Base-by-base conservation (phyloP, 1,284 basidiomycete genomes). In the Fomes fomentarius region DNA sequence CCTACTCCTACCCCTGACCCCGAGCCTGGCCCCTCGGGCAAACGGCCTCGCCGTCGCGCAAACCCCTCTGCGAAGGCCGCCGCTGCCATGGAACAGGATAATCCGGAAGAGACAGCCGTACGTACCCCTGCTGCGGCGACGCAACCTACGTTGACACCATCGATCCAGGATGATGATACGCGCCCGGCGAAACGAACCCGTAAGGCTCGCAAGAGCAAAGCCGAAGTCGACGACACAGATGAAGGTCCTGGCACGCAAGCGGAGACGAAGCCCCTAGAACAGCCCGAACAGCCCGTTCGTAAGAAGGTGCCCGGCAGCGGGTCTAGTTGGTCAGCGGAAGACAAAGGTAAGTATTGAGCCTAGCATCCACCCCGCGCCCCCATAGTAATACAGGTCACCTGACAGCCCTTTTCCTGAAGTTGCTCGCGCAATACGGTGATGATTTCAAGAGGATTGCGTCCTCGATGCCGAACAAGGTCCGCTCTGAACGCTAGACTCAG, bases 381-480 rank as follows among this genome's bases (percentile, higher is more conserved):
- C 79, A 75, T 10, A 73, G 76, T 15, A 78, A 82, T 66, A 72
- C 75, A 54, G 69, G 54, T 48, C 52, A 49, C 47, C 48, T 47
- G 34, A 51, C 48, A 87, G 84, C 69, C 39, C 64, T 78, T 28
- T 91, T 94, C 69, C 67, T 89, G 50, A 73, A 79, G 30, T 77
- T 93, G 28, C 76, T 94, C 14, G 74, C 76, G 14, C 76, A 85
- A 57, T 79, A 92, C 67, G 91, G 91, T 35, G 83, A 85, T 60
- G 83, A 94, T 64, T 91, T 90, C 70, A 83, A 86, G 58, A 78
- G 82, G 15, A 89, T 95, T 43, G 84, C 92, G 1, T 79, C 85
- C 4, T 81, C 81, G 7, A 81, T 95, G 74, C 83, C 84, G 8
- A 86, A 84, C 66, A 94, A 94, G 77, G 83, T 83, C 56, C 50